These are phyloP conservation scores for Phoma sp. DNA, from an alignment of 2,329 filamentous ascomycete genomes.

Conservation along the genomic window DNA sequence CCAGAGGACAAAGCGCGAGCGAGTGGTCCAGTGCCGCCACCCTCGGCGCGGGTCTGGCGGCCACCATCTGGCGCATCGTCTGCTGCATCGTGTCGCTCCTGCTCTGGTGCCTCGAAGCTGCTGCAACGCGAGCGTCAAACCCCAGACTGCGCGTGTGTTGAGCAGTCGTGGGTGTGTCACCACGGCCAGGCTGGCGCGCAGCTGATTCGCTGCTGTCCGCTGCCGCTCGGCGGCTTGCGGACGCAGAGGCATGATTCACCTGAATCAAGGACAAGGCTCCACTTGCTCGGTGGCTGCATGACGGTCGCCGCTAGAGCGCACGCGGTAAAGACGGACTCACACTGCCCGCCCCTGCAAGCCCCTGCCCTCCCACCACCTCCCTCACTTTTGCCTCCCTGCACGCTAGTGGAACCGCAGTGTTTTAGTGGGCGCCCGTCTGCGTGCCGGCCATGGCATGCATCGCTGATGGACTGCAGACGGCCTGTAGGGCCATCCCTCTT, in stretches of 20 bases:
- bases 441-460: conserved; percentile 37
- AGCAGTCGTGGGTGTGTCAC: conserved; percentile 33
- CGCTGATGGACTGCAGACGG: conserved; percentile 37
- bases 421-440: conserved; percentile 32
- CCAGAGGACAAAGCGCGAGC: conserved; percentile 15
- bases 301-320: conserved; percentile 23
- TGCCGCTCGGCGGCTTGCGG: conserved; percentile 35
- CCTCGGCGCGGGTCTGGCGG: conserved; percentile 17
- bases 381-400: conserved; percentile 36
- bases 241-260: conserved; percentile 30
- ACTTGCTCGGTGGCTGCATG: conserved; percentile 30
- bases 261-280: conserved; percentile 34
- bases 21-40: conserved; percentile 25
- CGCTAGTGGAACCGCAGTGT: conserved; percentile 32
- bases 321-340: conserved; percentile 25
- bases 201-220: conserved; percentile 28
- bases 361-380: neutral
- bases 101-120: conserved; percentile 34
- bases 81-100: conserved; percentile 13
- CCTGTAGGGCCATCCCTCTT: conserved; percentile 44
- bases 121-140: conserved; percentile 40
- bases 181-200: conserved; percentile 19
- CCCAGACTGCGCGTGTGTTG: conserved; percentile 27
- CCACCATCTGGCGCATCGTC: conserved; percentile 12
- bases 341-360: conserved; percentile 22